Percentiles rank a stretch among this genome's conserved stretches.
Conservation (phyloP, 2,329 filamentous ascomycete genomes). For the Alternaria brassicicola region DNA sequence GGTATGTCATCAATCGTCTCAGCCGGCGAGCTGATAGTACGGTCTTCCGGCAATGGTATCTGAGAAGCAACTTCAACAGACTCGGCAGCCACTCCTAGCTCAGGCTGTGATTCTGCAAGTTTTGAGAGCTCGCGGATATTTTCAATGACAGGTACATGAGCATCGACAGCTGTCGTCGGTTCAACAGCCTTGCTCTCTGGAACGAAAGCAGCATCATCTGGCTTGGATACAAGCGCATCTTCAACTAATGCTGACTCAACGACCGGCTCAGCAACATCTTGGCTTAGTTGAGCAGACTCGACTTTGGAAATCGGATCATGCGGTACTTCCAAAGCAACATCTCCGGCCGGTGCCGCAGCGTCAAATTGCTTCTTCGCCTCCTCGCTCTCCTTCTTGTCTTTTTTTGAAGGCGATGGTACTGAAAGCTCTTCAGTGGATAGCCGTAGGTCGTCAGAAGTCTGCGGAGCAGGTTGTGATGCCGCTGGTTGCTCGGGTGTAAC, state of each 20-base stretch:
- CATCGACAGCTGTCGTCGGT: neutral
- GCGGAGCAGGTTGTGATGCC: constrained; percentile 11
- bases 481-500: constrained; percentile 2
- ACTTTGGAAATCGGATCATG: neutral
- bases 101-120: neutral
- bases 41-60: constrained; percentile 1
- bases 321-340: constrained; percentile 10
- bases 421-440: constrained; percentile 11
- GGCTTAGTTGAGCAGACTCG: neutral
- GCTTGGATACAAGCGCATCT: neutral
- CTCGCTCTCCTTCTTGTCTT: constrained; percentile 35
- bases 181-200: neutral
- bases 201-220: neutral
- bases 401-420: constrained; percentile 16
- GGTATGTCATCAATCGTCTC: neutral
- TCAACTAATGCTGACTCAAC: neutral
- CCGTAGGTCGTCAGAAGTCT: constrained; percentile 14
- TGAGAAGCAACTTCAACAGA: constrained; percentile 15
- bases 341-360: constrained; percentile 12
- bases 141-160: neutral
- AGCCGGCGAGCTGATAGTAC: neutral
- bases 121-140: neutral
- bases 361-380: constrained; percentile 31
- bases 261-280: neutral
- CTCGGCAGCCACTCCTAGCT: neutral